phyloP scores from a whole-genome alignment of 805 yeast genomes.

The Barnettozyma siamensis region DNA sequence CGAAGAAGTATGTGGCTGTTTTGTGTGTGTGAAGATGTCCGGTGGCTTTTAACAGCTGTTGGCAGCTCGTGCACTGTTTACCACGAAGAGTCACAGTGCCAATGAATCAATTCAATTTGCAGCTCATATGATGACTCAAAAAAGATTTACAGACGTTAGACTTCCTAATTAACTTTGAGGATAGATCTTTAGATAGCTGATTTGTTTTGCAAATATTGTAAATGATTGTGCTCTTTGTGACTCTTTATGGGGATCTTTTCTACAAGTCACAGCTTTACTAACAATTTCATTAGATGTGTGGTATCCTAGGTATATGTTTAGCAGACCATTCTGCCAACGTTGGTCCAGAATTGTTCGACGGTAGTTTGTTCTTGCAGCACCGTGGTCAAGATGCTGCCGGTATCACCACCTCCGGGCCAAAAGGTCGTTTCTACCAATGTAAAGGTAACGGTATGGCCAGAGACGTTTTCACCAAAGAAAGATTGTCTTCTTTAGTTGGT shows the following conservation, averaged over 20 bases:
- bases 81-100: no score
- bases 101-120: no score
- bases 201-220: not conserved
- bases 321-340: slow-evolving; percentile 69
- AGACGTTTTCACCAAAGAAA: slow-evolving; percentile 84
- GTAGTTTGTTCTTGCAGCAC: slow-evolving; percentile 88
- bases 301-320: slow-evolving; percentile 81
- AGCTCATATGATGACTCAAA: slow-evolving; percentile 14
- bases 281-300: slow-evolving; percentile 62
- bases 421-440: slow-evolving; percentile 93
- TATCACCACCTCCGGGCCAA: slow-evolving; percentile 88
- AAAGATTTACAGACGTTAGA: slow-evolving; percentile 27
- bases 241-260: not conserved
- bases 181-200: slow-evolving; percentile 20
- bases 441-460: slow-evolving; percentile 99
- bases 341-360: slow-evolving; percentile 89
- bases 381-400: slow-evolving; percentile 99
- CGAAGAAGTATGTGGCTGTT: no score
- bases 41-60: no score
- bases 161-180: slow-evolving; percentile 28
- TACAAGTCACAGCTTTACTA: slow-evolving; percentile 1
- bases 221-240: not conserved
- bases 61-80: no score
- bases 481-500: slow-evolving; percentile 78
- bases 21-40: no score